Percentiles rank a stretch among this genome's conserved stretches.
phyloP scores from a whole-genome alignment of 208 protist genomes.

The Trypanosoma rangeli region DNA sequence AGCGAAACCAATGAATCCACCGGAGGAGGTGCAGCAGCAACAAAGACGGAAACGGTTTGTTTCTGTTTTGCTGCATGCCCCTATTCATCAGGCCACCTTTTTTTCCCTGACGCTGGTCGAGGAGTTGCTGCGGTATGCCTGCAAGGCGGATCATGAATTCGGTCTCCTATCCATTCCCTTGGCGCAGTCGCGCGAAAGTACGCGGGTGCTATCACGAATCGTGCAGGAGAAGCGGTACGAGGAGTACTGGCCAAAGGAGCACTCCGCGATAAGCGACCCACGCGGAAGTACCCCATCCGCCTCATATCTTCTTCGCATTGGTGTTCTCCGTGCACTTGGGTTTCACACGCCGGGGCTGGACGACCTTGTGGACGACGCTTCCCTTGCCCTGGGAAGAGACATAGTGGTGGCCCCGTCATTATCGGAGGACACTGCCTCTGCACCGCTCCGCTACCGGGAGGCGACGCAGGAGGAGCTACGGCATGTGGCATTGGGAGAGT shows the following conservation, averaged over 20 bases:
- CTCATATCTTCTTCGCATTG: constrained; percentile 32
- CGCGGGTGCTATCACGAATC: constrained; percentile 26
- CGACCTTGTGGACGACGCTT: neutral
- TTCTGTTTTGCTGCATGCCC: constrained; percentile 37
- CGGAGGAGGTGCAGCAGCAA: neutral
- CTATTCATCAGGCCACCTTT: constrained; percentile 57
- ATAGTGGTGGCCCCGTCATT: neutral
- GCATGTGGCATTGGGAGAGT: constrained; percentile 57
- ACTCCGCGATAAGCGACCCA: neutral
- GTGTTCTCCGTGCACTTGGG: constrained; percentile 41
- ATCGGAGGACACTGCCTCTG: neutral
- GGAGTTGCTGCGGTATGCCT: constrained; percentile 38
- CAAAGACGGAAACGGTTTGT: neutral
- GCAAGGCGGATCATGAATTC: constrained; percentile 12
- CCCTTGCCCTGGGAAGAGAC: constrained; percentile 12
- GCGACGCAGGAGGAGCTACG: constrained; percentile 40
- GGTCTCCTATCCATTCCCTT: constrained; percentile 3
- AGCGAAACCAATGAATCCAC: neutral
- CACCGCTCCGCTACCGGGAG: constrained; percentile 30
- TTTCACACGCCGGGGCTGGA: constrained; percentile 22
- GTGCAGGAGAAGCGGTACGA: constrained; percentile 32
- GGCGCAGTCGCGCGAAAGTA: constrained; percentile 8
- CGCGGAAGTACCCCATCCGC: constrained; percentile 2
- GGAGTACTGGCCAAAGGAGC: constrained; percentile 29
- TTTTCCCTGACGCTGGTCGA: constrained; percentile 70